A percentile compares a stretch with the other conserved stretches of the same genome.
Conservation (phyloP, 148 eudicot species). For the Beta vulgaris region DNA sequence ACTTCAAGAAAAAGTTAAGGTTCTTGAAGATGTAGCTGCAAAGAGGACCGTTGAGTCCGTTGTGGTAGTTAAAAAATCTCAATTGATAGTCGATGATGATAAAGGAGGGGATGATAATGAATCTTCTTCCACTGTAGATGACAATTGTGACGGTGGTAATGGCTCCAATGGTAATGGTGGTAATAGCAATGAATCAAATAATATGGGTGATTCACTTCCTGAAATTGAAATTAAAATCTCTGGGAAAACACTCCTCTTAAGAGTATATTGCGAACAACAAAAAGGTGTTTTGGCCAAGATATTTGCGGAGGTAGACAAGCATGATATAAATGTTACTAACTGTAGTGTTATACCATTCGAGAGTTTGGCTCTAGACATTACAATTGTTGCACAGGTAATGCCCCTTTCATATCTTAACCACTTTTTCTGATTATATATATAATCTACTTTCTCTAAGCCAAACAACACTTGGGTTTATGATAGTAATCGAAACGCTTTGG, state of each 20-base stretch:
- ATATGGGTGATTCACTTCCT: not conserved
- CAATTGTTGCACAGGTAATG: slow-evolving; percentile 49
- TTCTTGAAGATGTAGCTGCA: slow-evolving; percentile 8
- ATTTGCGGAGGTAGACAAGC: slow-evolving; percentile 28
- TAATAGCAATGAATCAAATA: not conserved
- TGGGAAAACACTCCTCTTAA: slow-evolving; percentile 31
- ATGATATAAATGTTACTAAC: slow-evolving; percentile 21
- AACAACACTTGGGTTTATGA: no score
- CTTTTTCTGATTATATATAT: no score
- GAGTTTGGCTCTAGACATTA: slow-evolving; percentile 23
- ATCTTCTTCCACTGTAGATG: not conserved
- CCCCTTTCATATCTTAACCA: not conserved
- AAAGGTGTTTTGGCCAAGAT: slow-evolving; percentile 23
- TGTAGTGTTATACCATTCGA: slow-evolving; percentile 21
- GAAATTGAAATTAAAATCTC: slow-evolving; percentile 29
- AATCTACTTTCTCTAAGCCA: no score
- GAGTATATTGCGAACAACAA: slow-evolving; percentile 33
- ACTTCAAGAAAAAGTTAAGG: slow-evolving; percentile 28
- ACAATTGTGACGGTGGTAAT: not conserved
- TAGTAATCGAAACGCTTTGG: no score
- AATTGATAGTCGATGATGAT: not conserved
- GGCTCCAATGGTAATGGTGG: not conserved
- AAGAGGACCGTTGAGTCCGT: slow-evolving; percentile 14
- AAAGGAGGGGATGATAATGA: not conserved
- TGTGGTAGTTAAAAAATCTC: slow-evolving; percentile 7